Percentiles rank a stretch among this genome's conserved stretches.
Conservation (phyloP, 495 filamentous ascomycete genomes). For the Xylaria longipes region DNA sequence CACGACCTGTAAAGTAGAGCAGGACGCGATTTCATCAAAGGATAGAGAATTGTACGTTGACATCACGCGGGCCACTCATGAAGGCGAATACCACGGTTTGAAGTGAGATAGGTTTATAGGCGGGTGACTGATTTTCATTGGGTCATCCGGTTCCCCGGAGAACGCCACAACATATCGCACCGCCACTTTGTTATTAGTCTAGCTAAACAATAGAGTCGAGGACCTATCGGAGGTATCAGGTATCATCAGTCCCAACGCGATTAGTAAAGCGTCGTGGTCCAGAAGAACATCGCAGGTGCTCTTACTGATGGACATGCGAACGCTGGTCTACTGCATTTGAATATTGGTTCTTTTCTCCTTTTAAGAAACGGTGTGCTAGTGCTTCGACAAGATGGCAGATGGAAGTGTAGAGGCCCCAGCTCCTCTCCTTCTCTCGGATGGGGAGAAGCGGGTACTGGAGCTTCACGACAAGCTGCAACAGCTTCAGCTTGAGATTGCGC, state of each 20-base stretch:
- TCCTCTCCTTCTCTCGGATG: constrained; percentile 61
- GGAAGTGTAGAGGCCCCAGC: constrained; percentile 19
- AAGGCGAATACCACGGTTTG: too few species aligned
- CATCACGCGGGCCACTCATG: neutral
- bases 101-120: neutral
- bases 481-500: constrained; percentile 70
- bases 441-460: constrained; percentile 67
- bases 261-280: neutral
- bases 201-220: neutral
- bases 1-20: neutral
- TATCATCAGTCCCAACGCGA: neutral
- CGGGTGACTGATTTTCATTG: neutral
- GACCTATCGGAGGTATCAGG: neutral
- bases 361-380: neutral
- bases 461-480: constrained; percentile 74
- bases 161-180: constrained; percentile 5
- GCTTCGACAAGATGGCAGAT: constrained; percentile 29
- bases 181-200: neutral
- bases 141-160: neutral
- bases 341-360: too few species aligned
- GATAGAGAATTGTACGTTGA: neutral
- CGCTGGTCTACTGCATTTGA: neutral
- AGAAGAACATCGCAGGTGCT: neutral
- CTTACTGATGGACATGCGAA: neutral
- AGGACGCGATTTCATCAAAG: neutral